Evolutionary conservation across 106 monocot genomes (phyloP), one percentile per base, ranked within the genome.

Genomic region (Dioscorea dumetorum): DNA sequence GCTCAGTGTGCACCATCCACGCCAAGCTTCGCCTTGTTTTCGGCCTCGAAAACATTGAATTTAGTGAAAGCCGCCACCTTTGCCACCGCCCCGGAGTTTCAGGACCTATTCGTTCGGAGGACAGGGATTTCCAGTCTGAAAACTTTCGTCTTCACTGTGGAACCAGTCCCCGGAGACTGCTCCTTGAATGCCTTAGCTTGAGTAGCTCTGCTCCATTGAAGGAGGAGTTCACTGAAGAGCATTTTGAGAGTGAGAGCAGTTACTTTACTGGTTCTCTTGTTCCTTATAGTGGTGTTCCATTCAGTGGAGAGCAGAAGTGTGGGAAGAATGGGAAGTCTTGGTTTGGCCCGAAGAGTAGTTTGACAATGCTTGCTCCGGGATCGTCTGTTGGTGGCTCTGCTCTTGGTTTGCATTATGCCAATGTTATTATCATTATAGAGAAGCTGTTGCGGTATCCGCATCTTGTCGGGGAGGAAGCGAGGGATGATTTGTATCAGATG

Each of bases 401-500:
- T 11, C 80, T 97, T 1, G 89, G 91, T 19, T 64, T 91, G 57
- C 97, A 92, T 70, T 97, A 92, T 62, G 88, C 97, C 0, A 97
- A 97, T 62, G 64, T 97, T 24, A 69, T 97, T 48, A 86, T 92
- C 24, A 84, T 97, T 64, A 87, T 97, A 18, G 97, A 97, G 80
- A 97, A 97, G 79, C 66, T 97, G 52, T 76, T 97, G 14, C 77
- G 66, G 53, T 87, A 87, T 58, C 91, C 97, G 0, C 91, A 87
- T 77, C 54, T 97, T 16, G 82, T 92, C 13, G 97, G 97, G 48
- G 97, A 92, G 41, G 97, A 97, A 21, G 97, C 87, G 0, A 80
- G 92, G 57, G 92, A 97, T 58, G 91, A 92, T 70, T 76, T 97
- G 0, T 97, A 97, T 70, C 86, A 84, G 69, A 97, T 97, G 97